phyloP scores from a whole-genome alignment of 1,284 basidiomycete species.

The Rhizopogon hawkerae region DNA sequence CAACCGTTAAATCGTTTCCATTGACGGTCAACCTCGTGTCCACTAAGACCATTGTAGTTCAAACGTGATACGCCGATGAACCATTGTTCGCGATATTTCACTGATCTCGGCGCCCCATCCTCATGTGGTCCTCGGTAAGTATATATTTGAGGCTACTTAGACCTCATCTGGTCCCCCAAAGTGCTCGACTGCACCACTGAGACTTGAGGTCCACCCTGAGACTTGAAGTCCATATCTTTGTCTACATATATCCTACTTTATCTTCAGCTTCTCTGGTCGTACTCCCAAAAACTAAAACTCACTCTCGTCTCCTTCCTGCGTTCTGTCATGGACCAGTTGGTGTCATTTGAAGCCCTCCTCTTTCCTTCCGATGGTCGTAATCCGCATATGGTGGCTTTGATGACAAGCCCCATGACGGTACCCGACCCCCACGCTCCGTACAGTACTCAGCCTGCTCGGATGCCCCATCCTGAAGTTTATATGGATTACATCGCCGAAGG shows the following conservation, averaged over 20 bases:
- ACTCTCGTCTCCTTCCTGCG: conserved; percentile 6
- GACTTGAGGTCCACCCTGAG: conserved; percentile 5
- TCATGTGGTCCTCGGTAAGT: conserved; percentile 1
- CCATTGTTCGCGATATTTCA: conserved; percentile 15
- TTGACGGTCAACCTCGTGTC: conserved; percentile 21
- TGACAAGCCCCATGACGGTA: conserved; percentile 52
- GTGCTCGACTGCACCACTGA: conserved; percentile 9
- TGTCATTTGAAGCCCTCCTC: conserved; percentile 53
- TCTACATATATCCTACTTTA: conserved; percentile 15
- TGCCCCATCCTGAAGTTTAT: conserved; percentile 73
- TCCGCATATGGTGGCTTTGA: conserved; percentile 59
- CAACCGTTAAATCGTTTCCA: conserved; percentile 5
- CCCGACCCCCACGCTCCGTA: conserved; percentile 39
- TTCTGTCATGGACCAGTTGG: conserved; percentile 47
- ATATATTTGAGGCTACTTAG: conserved; percentile 23
- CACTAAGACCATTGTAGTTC: conserved; percentile 4
- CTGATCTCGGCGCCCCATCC: conserved; percentile 29
- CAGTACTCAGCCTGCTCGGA: conserved; percentile 36
- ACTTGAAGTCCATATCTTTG: conserved; percentile 6
- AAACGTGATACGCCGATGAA: conserved; percentile 6
- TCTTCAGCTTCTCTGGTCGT: conserved; percentile 11
- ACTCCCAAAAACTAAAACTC: not conserved
- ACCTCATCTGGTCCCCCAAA: conserved; percentile 11
- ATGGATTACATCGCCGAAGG: conserved; percentile 78
- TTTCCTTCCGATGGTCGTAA: conserved; percentile 61